Evolutionary conservation across 768 basidiomycete genomes (phyloP).

Genomic region (Inosperma sp.): DNA sequence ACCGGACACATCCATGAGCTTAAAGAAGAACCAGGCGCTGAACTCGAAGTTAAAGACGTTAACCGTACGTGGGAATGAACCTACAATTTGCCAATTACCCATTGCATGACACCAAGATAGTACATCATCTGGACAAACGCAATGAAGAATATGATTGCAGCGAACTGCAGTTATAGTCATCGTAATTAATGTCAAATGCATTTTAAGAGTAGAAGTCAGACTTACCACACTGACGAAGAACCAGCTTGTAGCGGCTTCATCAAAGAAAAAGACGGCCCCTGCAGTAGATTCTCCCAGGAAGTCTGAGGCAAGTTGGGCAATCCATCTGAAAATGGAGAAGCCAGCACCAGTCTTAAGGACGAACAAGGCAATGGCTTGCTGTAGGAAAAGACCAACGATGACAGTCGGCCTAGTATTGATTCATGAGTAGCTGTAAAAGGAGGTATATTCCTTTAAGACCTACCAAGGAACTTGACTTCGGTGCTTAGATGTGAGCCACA

Average conservation of each 20-base stretch:
- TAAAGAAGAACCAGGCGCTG: slow-evolving; percentile 92
- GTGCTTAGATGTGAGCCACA: slow-evolving; percentile 63
- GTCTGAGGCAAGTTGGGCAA: slow-evolving; percentile 75
- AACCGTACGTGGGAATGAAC: no score
- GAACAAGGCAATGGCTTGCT: slow-evolving; percentile 84
- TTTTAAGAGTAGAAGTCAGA: slow-evolving; percentile 5
- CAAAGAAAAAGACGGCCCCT: slow-evolving; percentile 84
- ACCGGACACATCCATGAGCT: slow-evolving; percentile 86
- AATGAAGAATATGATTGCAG: slow-evolving; percentile 89
- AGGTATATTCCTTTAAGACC: slow-evolving; percentile 17
- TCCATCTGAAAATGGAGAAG: slow-evolving; percentile 78
- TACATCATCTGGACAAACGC: slow-evolving; percentile 91
- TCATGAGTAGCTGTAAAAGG: background rate
- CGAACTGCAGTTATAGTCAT: slow-evolving; percentile 39
- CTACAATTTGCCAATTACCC: slow-evolving; percentile 82
- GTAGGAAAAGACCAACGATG: slow-evolving; percentile 78
- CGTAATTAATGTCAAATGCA: background rate
- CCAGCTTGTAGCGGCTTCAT: slow-evolving; percentile 67
- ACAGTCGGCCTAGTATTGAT: slow-evolving; percentile 65
- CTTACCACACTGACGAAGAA: slow-evolving; percentile 79
- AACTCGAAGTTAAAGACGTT: no score
- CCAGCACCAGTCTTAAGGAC: slow-evolving; percentile 84
- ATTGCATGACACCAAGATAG: slow-evolving; percentile 90
- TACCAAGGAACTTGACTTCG: slow-evolving; percentile 70
- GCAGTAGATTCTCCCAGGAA: slow-evolving; percentile 64